phyloP scores from a whole-genome alignment of 768 basidiomycete genomes.

The Peribolospora kevripleyi region DNA sequence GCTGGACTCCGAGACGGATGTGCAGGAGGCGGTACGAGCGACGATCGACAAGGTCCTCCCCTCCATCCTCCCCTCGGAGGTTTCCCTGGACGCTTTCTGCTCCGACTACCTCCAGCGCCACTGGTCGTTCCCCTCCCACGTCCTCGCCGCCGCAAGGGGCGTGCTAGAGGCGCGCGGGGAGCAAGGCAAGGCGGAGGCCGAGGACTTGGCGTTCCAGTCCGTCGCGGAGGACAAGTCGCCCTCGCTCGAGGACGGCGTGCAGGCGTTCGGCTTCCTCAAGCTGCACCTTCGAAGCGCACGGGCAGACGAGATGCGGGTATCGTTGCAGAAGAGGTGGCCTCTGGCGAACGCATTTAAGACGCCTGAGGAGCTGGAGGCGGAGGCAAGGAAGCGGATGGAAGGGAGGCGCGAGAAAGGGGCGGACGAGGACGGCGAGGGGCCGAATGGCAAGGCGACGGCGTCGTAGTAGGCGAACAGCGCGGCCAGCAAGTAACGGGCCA shows the following conservation, averaged over 20 bases:
- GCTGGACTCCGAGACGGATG: not conserved
- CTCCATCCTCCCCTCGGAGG: constrained; percentile 30
- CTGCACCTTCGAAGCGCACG: constrained; percentile 15
- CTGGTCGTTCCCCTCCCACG: constrained; percentile 27
- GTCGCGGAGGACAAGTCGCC: constrained; percentile 26
- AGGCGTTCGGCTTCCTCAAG: not conserved
- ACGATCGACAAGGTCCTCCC: constrained; percentile 31
- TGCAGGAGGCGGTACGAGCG: constrained; percentile 21
- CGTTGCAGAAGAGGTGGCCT: constrained; percentile 31
- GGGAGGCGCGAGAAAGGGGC: not conserved
- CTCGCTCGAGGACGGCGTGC: constrained; percentile 26
- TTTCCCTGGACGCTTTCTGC: constrained; percentile 43
- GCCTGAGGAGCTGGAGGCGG: constrained; percentile 25
- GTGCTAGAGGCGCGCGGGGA: constrained; percentile 21
- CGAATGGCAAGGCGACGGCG: not conserved
- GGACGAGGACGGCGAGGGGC: not conserved
- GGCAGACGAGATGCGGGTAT: constrained; percentile 35
- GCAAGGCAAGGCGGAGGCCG: constrained; percentile 34
- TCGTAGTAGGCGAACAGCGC: no score
- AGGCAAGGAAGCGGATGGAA: not conserved
- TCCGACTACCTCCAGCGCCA: constrained; percentile 49
- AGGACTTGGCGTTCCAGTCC: constrained; percentile 31
- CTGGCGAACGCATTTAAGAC: constrained; percentile 45
- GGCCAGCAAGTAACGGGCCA: no score
- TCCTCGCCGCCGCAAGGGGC: constrained; percentile 42